Conservation (phyloP, 192 early-diverging fungal species). For the Funneliformis geosporum region DNA sequence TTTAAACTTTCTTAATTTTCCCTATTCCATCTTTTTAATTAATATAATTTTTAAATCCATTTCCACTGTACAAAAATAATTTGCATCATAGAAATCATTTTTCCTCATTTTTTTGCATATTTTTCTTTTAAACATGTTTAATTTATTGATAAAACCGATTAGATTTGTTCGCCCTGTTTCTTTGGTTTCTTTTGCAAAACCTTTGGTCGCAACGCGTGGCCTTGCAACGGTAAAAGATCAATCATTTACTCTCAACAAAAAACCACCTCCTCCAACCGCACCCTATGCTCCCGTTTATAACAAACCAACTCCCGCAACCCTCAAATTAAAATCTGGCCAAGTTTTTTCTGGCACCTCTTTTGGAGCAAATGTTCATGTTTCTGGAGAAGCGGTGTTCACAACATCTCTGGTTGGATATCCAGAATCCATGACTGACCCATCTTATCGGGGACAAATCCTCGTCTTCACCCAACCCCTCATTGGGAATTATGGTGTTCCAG, state of each 20-base stretch:
- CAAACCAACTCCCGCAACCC: slow-evolving; percentile 57
- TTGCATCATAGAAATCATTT: too few relatives aligned
- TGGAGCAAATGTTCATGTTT: slow-evolving; percentile 67
- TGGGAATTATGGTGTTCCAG: slow-evolving; percentile 93
- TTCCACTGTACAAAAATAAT: neutral
- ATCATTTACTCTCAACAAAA: slow-evolving; percentile 44
- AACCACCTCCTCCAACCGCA: slow-evolving; percentile 37
- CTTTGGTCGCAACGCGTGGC: too few relatives aligned
- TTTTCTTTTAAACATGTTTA: too few relatives aligned
- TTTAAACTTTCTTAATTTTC: neutral
- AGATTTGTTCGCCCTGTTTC: neutral
- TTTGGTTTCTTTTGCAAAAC: too few relatives aligned
- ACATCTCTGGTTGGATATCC: slow-evolving; percentile 95
- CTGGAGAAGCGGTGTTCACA: slow-evolving; percentile 96
- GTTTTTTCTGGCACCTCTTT: slow-evolving; percentile 85
- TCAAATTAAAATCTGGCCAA: slow-evolving; percentile 82
- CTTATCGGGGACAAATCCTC: slow-evolving; percentile 94
- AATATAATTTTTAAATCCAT: neutral
- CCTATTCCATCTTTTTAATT: neutral
- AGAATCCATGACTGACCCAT: slow-evolving; percentile 97
- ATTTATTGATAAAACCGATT: too few relatives aligned
- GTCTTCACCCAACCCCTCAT: slow-evolving; percentile 96
- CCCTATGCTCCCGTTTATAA: slow-evolving; percentile 31
- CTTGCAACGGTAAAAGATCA: slow-evolving; percentile 59
- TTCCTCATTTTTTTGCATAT: too few relatives aligned